Evolutionary conservation across 2,329 filamentous ascomycete genomes (phyloP), one percentile per base, ranked within the genome.

Genomic region (Lachnum nothofagi): DNA sequence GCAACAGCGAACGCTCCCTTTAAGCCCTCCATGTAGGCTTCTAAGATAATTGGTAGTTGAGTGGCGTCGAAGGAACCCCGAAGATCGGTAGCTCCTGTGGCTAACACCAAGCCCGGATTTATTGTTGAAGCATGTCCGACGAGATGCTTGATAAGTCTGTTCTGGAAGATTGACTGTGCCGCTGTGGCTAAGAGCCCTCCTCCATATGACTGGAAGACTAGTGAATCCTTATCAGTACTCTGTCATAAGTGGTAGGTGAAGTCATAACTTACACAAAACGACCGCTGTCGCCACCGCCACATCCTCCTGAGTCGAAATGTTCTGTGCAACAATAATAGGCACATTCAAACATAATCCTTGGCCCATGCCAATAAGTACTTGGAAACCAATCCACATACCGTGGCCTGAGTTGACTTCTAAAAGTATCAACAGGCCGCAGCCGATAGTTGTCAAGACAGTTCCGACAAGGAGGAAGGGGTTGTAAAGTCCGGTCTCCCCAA

Each of bases 331-430:
- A 17, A 83, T 72, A 47, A 70, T 69, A 16, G 74, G 68, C 1
- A 76, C 72, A 58, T 82, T 78, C 71, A 83, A 78, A 10, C 77
- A 76, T 22, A 76, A 66, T 2, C 79, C 80, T 6, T 76, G 69
- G 29, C 78, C 78, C 4, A 78, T 65, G 31, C 77, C 78, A 19
- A 54, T 66, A 20, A 82, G 58, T 42, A 78, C 72, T 57, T 79
- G 77, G 62, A 75, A 79, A 19, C 76, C 76, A 52, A 80, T 75
- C 77, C 77, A 81, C 25, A 68, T 65, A n/a, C 64, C 58, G 4
- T 72, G 60, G 1, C 69, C 65, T 3, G 73, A 78, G 54, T 70
- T 54, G 2, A 76, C 66, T 22, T 66, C 61, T 17, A 79, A 71
- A 0, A 74, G 78, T 0, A 76, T 74, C 51, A 81, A 69, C 51